A percentile compares a stretch with the other conserved stretches of the same genome.
Conservation (phyloP, 2,329 filamentous ascomycete species). For the Cercospora sojina region DNA sequence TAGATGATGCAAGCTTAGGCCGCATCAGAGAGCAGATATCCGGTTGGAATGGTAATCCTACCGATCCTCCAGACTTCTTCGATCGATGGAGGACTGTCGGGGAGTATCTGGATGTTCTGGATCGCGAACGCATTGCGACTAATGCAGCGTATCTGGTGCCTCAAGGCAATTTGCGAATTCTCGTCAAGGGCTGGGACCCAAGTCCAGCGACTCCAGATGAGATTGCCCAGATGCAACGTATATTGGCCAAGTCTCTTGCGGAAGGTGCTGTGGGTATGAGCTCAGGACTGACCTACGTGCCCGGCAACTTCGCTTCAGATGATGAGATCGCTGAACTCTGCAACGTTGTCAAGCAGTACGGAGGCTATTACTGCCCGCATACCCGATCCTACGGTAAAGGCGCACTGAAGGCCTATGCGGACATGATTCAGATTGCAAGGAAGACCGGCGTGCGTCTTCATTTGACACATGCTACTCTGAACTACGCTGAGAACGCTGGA, state of each 20-base stretch:
- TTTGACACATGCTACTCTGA: slow-evolving; percentile 35
- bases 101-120: slow-evolving; percentile 32
- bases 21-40: slow-evolving; percentile 34
- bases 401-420: slow-evolving; percentile 30
- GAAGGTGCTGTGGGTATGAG: slow-evolving; percentile 35
- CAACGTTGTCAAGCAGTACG: slow-evolving; percentile 30
- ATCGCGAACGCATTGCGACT: slow-evolving; percentile 28
- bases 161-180: slow-evolving; percentile 34
- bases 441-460: slow-evolving; percentile 33
- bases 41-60: slow-evolving; percentile 35
- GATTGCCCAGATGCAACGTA: slow-evolving; percentile 28
- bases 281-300: slow-evolving; percentile 33
- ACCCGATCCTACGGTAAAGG: slow-evolving; percentile 33
- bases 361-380: slow-evolving; percentile 34
- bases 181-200: slow-evolving; percentile 32
- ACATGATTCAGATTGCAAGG: slow-evolving; percentile 33
- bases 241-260: slow-evolving; percentile 25
- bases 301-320: slow-evolving; percentile 31
- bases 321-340: slow-evolving; percentile 31
- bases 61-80: slow-evolving; percentile 29
- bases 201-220: slow-evolving; percentile 25
- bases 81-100: slow-evolving; percentile 31
- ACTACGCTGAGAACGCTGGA: slow-evolving; percentile 33
- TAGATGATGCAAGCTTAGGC: slow-evolving; percentile 27
- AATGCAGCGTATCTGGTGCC: slow-evolving; percentile 35